Percentiles rank a stretch among this genome's conserved stretches.
These are phyloP conservation scores for Hymenoscyphus fraxineus DNA, from an alignment of 2,329 filamentous ascomycete species.

Conservation along the genomic window DNA sequence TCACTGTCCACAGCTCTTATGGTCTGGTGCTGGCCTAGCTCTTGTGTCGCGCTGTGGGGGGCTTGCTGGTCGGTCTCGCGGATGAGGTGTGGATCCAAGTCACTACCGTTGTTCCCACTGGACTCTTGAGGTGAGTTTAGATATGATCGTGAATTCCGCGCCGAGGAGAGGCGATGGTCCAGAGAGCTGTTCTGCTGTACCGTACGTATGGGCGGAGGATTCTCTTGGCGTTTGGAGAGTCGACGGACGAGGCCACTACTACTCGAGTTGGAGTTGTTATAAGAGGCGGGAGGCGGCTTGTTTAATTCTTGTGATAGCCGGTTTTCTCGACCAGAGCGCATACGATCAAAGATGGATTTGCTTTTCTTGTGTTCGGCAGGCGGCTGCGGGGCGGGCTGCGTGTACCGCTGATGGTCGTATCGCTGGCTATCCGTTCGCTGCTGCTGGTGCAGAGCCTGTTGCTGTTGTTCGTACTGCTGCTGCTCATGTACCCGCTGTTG, in stretches of 20 bases:
- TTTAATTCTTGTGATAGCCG: conserved; percentile 21
- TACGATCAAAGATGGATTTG: conserved; percentile 32
- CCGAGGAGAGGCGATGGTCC: conserved; percentile 37
- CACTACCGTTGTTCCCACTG: conserved; percentile 25
- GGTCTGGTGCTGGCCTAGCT: conserved; percentile 26
- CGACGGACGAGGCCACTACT: conserved; percentile 28
- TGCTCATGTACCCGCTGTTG: conserved; percentile 1
- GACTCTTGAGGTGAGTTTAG: conserved; percentile 33
- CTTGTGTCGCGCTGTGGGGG: conserved; percentile 15
- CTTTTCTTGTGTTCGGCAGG: conserved; percentile 31
- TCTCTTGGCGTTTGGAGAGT: conserved; percentile 55
- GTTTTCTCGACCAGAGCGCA: conserved; percentile 29
- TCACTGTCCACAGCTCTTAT: conserved; percentile 29
- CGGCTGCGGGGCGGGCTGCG: conserved; percentile 17
- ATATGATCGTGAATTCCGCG: conserved; percentile 25
- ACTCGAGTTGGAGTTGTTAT: conserved; percentile 42
- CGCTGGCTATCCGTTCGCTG: background rate
- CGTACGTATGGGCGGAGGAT: conserved; percentile 41
- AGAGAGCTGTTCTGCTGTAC: conserved; percentile 37
- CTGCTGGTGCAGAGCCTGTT: background rate
- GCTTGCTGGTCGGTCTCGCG: conserved; percentile 21
- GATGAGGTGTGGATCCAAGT: conserved; percentile 32
- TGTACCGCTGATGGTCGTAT: conserved; percentile 1
- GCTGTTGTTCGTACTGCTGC: conserved; percentile 1
- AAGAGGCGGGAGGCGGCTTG: conserved; percentile 25